Evolutionary conservation across 2,329 filamentous ascomycete genomes (phyloP), one percentile per base, ranked within the genome.

Genomic region (Cladosporium sp.): DNA sequence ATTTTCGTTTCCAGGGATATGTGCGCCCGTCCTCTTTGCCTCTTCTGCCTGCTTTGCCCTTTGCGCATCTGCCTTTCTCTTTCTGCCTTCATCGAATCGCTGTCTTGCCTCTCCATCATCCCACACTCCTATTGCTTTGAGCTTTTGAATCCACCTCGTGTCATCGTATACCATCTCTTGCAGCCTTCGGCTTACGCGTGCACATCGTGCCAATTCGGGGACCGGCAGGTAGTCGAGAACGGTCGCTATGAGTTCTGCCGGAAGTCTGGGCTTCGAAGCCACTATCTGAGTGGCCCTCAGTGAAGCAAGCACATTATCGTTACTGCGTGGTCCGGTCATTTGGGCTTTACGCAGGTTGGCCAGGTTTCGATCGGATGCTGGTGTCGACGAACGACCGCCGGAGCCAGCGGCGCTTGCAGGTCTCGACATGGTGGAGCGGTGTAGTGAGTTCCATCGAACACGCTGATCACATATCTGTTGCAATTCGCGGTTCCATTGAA

Each of bases 161-260:
- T 99, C 93, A 68, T 99, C 93, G 70, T 97, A 99, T 3, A 96
- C 91, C 91, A 99, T 99, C 71, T 99, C 93, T 65, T 87, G 86
- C 79, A 97, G 82, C 54, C 89, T 87, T 64, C 82, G 86, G 52
- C 89, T 96, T 19, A 88, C 84, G 56, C 86, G 84, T 39, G 93
- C 92, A 65, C 89, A 92, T 59, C 84, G 83, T 66, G 97, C 80
- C 62, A 95, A 84, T 68, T 96, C 92, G 54, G 85, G 75, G 22
- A 96, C 80, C 34, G 89, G 86, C 34, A 97, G 82, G 72, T 95
- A 90, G 66, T 96, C 89, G 64, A 99, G 80, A 58, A 99, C 90
- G 0, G 84, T 80, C 24, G 86, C 86, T 60, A 97, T 82, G 59
- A 97, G 89, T 73, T 97, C 92, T 89, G 89, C 90, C 56, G 92